Percentiles rank a stretch among this genome's conserved stretches.
Evolutionary conservation across 768 basidiomycete genomes (phyloP).

Genomic region (Pleurotus pulmonarius): DNA sequence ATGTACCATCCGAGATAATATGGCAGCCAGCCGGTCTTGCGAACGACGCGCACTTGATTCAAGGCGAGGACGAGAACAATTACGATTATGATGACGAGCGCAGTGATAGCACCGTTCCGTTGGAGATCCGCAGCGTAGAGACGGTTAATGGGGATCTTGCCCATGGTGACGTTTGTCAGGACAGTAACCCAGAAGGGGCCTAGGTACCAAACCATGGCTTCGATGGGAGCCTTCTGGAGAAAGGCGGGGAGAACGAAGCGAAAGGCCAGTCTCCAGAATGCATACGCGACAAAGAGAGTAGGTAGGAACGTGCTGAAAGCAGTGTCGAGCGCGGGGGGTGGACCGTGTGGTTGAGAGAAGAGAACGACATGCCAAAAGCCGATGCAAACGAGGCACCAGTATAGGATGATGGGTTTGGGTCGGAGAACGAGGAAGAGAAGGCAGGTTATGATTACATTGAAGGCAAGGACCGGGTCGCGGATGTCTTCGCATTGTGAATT

Average conservation of each 20-base stretch:
- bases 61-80: slow-evolving; percentile 55
- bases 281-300: slow-evolving; percentile 71
- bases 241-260: slow-evolving; percentile 75
- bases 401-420: slow-evolving; percentile 63
- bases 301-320: slow-evolving; percentile 80
- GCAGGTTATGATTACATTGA: slow-evolving; percentile 67
- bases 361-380: slow-evolving; percentile 84
- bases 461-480: slow-evolving; percentile 63
- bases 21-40: slow-evolving; percentile 81
- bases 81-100: slow-evolving; percentile 65
- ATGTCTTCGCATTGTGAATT: slow-evolving; percentile 69
- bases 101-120: slow-evolving; percentile 62
- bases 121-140: slow-evolving; percentile 71
- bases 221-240: slow-evolving; percentile 55
- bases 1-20: slow-evolving; percentile 75
- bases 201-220: slow-evolving; percentile 71
- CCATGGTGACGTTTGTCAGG: slow-evolving; percentile 67
- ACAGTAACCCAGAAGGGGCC: slow-evolving; percentile 78
- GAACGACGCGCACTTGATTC: slow-evolving; percentile 79
- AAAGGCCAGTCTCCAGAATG: slow-evolving; percentile 73
- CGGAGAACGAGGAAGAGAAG: slow-evolving; percentile 70
- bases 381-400: slow-evolving; percentile 77
- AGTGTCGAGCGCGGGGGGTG: slow-evolving; percentile 65
- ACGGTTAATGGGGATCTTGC: slow-evolving; percentile 71
- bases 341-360: slow-evolving; percentile 68